These are phyloP conservation scores for Candida incommunis DNA, from an alignment of 805 yeast species.

Conservation along the genomic window DNA sequence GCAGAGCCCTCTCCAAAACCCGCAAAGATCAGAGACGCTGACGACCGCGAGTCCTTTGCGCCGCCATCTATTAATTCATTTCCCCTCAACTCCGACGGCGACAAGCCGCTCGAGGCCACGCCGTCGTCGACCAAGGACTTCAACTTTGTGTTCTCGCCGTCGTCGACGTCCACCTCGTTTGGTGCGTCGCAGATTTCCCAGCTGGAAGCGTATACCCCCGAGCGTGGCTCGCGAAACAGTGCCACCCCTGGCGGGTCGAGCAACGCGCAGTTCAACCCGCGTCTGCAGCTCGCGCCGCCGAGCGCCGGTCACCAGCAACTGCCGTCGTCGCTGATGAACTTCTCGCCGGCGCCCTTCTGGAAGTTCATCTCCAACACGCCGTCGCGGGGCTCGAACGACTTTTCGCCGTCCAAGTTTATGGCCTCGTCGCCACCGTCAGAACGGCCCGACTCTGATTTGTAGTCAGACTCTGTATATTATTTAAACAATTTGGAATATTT, in stretches of 20 bases:
- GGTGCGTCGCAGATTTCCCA: slow-evolving; percentile 26
- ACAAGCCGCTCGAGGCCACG: slow-evolving; percentile 4
- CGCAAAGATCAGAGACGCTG: neutral
- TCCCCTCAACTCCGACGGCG: slow-evolving; percentile 2
- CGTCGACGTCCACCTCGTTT: slow-evolving; percentile 22
- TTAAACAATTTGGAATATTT: neutral
- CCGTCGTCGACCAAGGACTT: slow-evolving; percentile 3
- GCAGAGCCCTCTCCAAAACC: neutral
- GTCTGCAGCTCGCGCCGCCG: slow-evolving; percentile 23
- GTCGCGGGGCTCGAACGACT: slow-evolving; percentile 12
- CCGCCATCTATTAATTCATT: neutral
- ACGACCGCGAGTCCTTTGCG: neutral
- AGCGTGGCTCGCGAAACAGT: slow-evolving; percentile 28
- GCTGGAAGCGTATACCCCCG: slow-evolving; percentile 52
- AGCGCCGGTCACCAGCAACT: slow-evolving; percentile 22
- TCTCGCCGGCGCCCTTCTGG: slow-evolving; percentile 85
- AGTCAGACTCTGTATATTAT: too few species aligned
- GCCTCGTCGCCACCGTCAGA: neutral
- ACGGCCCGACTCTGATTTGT: neutral
- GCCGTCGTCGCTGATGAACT: slow-evolving; percentile 33
- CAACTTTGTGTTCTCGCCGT: neutral
- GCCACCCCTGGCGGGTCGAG: slow-evolving; percentile 7
- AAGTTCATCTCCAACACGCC: slow-evolving; percentile 33
- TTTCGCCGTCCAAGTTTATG: slow-evolving; percentile 18
- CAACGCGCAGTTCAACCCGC: slow-evolving; percentile 7